phyloP scores from a whole-genome alignment of 768 basidiomycete species.

The Leccinum longicurvipes region DNA sequence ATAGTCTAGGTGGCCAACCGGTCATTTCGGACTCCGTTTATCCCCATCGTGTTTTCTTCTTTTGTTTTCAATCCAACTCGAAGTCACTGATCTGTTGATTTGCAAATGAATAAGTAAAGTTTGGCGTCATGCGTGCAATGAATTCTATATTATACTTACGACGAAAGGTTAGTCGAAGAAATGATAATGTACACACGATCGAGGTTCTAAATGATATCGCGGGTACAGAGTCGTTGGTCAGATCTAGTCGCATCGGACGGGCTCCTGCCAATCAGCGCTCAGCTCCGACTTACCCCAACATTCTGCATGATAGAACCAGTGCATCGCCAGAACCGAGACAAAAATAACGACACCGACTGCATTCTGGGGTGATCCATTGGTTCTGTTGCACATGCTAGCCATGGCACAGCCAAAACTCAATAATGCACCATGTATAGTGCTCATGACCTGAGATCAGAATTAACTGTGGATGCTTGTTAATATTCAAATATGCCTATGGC shows the following conservation, averaged over 20 bases:
- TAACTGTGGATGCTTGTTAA: not conserved
- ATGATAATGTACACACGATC: not conserved
- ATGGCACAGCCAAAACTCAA: conserved; percentile 34
- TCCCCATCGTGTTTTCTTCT: not conserved
- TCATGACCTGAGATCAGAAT: not conserved
- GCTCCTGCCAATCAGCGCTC: not conserved
- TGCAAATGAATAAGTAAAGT: not conserved
- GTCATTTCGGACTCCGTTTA: not conserved
- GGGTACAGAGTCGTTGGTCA: not conserved
- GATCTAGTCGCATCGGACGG: not conserved
- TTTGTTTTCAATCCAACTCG: not conserved
- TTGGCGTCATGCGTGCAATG: not conserved
- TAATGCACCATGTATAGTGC: conserved; percentile 22
- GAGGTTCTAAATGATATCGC: not conserved
- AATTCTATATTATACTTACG: not conserved
- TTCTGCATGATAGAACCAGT: not conserved
- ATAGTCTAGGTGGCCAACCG: no score
- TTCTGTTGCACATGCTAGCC: conserved; percentile 13
- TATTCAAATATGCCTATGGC: not conserved
- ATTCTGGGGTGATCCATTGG: not conserved
- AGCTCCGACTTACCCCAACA: not conserved
- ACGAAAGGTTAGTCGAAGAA: not conserved
- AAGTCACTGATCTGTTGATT: not conserved
- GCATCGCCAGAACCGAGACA: not conserved
- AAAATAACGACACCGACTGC: not conserved